phyloP scores from a whole-genome alignment of 139 green algal genomes.

The Auxenochlorella pyrenoidosa region DNA sequence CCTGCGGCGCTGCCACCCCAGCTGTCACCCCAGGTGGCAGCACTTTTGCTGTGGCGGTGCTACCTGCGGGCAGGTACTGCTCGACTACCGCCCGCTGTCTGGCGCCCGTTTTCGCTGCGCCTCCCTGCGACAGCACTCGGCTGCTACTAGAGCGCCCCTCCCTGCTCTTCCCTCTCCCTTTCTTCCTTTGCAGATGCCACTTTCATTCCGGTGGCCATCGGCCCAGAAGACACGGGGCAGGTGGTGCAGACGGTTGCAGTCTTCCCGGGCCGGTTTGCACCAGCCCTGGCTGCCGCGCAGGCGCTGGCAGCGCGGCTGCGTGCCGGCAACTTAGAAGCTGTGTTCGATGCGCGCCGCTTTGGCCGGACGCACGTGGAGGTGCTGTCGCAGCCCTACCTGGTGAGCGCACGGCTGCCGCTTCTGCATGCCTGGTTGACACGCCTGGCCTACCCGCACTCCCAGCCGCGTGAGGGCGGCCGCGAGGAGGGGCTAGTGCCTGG shows the following conservation, averaged over 20 bases:
- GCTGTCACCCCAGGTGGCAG: no score
- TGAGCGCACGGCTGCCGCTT: not conserved
- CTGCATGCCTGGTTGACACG: no score
- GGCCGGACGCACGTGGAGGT: not conserved
- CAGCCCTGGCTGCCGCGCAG: not conserved
- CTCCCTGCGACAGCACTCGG: not conserved
- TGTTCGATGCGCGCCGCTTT: not conserved
- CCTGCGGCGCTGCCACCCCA: no score
- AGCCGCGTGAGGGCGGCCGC: no score
- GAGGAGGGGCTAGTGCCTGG: no score
- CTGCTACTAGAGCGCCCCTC: not conserved
- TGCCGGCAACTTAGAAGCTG: not conserved
- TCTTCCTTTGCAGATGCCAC: not conserved
- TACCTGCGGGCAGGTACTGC: no score
- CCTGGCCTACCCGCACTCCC: not conserved
- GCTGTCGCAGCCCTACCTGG: not conserved
- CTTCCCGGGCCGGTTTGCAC: not conserved
- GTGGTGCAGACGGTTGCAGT: not conserved
- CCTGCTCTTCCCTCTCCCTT: not conserved
- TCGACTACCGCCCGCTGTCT: no score
- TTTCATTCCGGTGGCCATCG: not conserved
- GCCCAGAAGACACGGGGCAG: not conserved
- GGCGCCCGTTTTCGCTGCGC: no score
- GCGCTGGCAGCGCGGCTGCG: not conserved
- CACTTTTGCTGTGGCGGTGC: no score